Evolutionary conservation across 768 basidiomycete genomes (phyloP).

Genomic region (Tremella mesenterica): DNA sequence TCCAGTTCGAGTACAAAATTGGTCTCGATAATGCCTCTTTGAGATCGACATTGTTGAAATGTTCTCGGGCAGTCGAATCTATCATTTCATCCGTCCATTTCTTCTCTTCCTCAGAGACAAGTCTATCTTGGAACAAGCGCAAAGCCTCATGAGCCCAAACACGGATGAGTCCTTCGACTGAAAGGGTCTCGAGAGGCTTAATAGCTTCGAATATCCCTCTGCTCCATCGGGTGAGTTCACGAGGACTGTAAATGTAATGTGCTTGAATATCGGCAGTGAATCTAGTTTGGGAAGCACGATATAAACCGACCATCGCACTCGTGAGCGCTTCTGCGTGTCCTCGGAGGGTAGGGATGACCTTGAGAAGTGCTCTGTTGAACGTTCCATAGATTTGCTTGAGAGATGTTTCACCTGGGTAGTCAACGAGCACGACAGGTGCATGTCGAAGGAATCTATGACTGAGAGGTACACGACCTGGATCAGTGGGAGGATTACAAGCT

Average conservation of each 20-base stretch:
- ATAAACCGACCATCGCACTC: conserved; percentile 94
- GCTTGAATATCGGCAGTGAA: conserved; percentile 98
- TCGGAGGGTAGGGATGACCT: conserved; percentile 86
- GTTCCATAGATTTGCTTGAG: conserved; percentile 98
- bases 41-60: conserved; percentile 87
- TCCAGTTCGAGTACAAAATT: conserved; percentile 98
- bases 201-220: conserved; percentile 97
- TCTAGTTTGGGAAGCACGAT: conserved; percentile 80
- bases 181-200: conserved; percentile 80
- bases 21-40: conserved; percentile 80
- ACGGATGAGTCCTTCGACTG: conserved; percentile 88
- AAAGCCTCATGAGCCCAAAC: conserved; percentile 98
- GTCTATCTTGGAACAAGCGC: conserved; percentile 92
- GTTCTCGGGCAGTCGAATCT: conserved; percentile 68
- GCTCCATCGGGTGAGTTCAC: conserved; percentile 96
- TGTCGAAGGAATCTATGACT: conserved; percentile 95
- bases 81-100: conserved; percentile 91
- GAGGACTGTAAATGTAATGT: conserved; percentile 97
- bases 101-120: conserved; percentile 86
- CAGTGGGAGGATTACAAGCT: conserved; percentile 97
- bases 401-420: conserved; percentile 94
- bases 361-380: conserved; percentile 89
- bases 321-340: conserved; percentile 90
- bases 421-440: conserved; percentile 96
- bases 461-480: conserved; percentile 97